A percentile compares a stretch with the other conserved stretches of the same genome.
Evolutionary conservation across 2,329 filamentous ascomycete genomes (phyloP).

Genomic region (Trichoderma gracile): DNA sequence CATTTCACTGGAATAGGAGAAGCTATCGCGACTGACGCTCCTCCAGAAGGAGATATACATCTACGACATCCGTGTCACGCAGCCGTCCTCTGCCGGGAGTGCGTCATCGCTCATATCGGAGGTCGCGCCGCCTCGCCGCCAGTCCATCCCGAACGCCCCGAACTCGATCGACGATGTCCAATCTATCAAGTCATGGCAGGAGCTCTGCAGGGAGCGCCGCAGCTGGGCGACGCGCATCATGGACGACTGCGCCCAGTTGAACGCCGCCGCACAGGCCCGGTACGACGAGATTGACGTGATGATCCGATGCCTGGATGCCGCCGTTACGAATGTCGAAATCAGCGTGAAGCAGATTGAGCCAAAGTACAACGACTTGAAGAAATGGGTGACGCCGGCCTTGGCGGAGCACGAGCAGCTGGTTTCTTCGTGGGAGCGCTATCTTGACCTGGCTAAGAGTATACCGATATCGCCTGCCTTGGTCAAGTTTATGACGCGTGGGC

Average conservation of each 20-base stretch:
- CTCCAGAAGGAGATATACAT: constrained; percentile 81
- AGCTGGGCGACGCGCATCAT: constrained; percentile 75
- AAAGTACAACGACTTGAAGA: constrained; percentile 69
- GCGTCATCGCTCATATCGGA: constrained; percentile 50
- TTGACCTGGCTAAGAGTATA: constrained; percentile 64
- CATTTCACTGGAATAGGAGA: neutral
- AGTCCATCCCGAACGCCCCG: constrained; percentile 66
- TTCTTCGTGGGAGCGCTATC: constrained; percentile 66
- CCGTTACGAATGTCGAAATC: constrained; percentile 78
- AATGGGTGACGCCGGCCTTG: constrained; percentile 68
- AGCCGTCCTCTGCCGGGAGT: constrained; percentile 52
- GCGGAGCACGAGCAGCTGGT: constrained; percentile 67
- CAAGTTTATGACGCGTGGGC: constrained; percentile 59
- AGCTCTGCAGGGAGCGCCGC: constrained; percentile 76
- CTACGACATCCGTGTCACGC: constrained; percentile 79
- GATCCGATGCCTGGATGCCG: constrained; percentile 77
- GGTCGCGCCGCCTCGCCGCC: constrained; percentile 54
- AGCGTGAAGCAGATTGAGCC: constrained; percentile 71
- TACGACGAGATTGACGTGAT: constrained; percentile 75
- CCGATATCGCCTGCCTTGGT: constrained; percentile 67
- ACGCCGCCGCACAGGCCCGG: constrained; percentile 61
- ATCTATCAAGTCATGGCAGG: constrained; percentile 83
- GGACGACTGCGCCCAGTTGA: constrained; percentile 67
- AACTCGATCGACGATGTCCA: constrained; percentile 79
- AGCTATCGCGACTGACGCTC: constrained; percentile 9